Base-by-base conservation (phyloP, 2,329 filamentous ascomycete species). In the Fulvia fulva region DNA sequence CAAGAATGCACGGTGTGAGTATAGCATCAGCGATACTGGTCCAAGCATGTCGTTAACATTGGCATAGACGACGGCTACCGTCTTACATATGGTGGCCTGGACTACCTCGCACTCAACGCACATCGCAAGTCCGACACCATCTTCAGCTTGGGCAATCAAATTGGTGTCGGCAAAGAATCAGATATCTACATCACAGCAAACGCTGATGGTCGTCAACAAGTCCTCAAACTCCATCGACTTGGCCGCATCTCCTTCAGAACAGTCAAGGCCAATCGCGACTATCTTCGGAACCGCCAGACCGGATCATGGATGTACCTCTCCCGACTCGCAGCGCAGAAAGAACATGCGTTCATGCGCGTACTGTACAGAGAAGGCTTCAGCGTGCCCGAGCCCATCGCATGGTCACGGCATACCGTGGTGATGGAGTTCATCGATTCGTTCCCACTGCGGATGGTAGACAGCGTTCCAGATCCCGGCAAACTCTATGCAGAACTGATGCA, bases 241-340 rank as follows among this genome's bases (percentile, higher is more conserved):
- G 94, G 94, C 47, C 88, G 94, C 68, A 96, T 99, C 69, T 97
- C 92, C 30, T 99, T 99, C 80, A 89, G 95, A 67, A 92, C 91
- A 41, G 93, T 99, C 71, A 96, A 96, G 77, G 87, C 89, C 26
- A 97, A 97, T 77, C 85, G 94, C 65, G 94, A 99, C 76, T 99
- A 99, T 75, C 85, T 97, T 56, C 87, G 89, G 66, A 91, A 94
- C 67, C 83, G 87, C 58, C 82, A 81, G 58, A 87, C 87, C 16
- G 91, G 87, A 5, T 94, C 90, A 44, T 99, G 94, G 94, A 97
- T 97, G 92, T 97, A 99, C 74, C 90, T 99, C 75, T 96, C 90
- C 12, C 83, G 91, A 43, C 81, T 99, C 34, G 92, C 95, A 7
- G 94, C 94, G 12, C 86, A 94, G 80, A 96, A 95, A 72, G 94